These are phyloP conservation scores for Strobilomyces confusus DNA, from an alignment of 768 basidiomycete genomes.

Conservation along the genomic window DNA sequence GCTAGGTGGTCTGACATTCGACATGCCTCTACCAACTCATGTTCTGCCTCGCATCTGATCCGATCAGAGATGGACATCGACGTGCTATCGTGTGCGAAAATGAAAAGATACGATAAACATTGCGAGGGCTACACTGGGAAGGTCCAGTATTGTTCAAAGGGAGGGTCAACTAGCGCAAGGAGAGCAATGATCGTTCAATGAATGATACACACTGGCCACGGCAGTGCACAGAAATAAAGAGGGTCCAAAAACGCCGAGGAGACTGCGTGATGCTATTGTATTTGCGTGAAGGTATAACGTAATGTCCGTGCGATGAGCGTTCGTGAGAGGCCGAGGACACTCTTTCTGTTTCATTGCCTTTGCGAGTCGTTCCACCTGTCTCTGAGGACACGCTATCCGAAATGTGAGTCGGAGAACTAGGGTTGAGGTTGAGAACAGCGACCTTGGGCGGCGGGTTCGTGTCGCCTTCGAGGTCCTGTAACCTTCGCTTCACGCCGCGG, in stretches of 20 bases:
- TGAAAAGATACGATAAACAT: background rate
- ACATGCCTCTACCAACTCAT: too few relatives aligned
- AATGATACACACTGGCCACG: slow-evolving; percentile 3
- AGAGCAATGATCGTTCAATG: background rate
- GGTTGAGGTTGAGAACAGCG: background rate
- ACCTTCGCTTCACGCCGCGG: slow-evolving; percentile 21
- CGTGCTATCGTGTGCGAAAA: background rate
- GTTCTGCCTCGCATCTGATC: too few relatives aligned
- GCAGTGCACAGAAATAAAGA: slow-evolving; percentile 1
- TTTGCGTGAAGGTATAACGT: slow-evolving; percentile 7
- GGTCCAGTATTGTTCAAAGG: slow-evolving; percentile 3
- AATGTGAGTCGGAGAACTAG: background rate
- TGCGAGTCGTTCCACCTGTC: slow-evolving; percentile 14
- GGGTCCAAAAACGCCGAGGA: background rate
- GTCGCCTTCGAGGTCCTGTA: slow-evolving; percentile 15
- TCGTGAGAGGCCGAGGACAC: background rate
- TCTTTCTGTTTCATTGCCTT: background rate
- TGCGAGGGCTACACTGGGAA: slow-evolving; percentile 9
- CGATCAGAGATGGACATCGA: too few relatives aligned
- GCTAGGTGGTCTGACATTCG: too few relatives aligned
- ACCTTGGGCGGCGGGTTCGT: slow-evolving; percentile 19
- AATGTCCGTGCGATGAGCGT: background rate
- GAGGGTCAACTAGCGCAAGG: slow-evolving; percentile 1
- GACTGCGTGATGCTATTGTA: background rate
- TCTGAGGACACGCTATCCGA: slow-evolving; percentile 16